Conservation (phyloP, 2,329 filamentous ascomycete genomes). For the Sclerotinia minor region DNA sequence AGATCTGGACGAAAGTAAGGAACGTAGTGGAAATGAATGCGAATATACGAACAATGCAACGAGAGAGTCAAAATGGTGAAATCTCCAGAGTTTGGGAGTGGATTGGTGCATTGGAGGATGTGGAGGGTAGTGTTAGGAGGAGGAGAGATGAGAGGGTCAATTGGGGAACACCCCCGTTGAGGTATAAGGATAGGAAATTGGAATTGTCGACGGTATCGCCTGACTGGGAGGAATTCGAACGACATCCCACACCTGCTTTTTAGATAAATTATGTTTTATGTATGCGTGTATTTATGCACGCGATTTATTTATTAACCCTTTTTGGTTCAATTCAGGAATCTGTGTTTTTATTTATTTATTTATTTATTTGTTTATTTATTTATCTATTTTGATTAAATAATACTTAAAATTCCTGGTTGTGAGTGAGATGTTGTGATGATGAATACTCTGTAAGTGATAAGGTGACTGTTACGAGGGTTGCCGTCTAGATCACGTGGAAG, state of each 20-base stretch:
- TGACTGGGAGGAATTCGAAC: constrained; percentile 40
- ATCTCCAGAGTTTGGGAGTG: constrained; percentile 69
- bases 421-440: no score
- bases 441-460: no score
- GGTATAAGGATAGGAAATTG: neutral
- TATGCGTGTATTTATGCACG: neutral
- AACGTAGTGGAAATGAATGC: constrained; percentile 89
- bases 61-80: constrained; percentile 66
- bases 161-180: constrained; percentile 37
- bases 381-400: no score
- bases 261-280: constrained; percentile 25
- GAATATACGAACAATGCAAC: constrained; percentile 76
- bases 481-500: no score
- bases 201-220: constrained; percentile 24
- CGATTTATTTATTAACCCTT: neutral
- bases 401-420: no score
- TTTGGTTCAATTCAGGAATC: neutral
- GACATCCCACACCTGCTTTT: constrained; percentile 43
- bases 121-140: constrained; percentile 44
- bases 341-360: no score
- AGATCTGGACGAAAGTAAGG: constrained; percentile 80
- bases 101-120: constrained; percentile 58
- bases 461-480: no score
- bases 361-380: no score
- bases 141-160: constrained; percentile 52